A percentile compares a stretch with the other conserved stretches of the same genome.
Conservation (phyloP, 2,329 filamentous ascomycete species). For the Botrytis medusae region DNA sequence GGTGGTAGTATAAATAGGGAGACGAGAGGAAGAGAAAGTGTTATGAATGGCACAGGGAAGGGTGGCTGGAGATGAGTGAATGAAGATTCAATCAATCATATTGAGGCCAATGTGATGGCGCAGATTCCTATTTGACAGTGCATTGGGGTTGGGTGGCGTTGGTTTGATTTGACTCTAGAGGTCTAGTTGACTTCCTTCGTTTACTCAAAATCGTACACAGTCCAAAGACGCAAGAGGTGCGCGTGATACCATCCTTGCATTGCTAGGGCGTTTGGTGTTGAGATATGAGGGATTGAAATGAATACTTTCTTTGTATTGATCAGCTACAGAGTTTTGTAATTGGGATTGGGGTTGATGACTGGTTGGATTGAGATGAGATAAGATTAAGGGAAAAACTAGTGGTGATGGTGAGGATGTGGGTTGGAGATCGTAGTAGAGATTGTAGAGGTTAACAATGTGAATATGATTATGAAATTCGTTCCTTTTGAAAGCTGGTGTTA, state of each 20-base stretch:
- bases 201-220: background rate
- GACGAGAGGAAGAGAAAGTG: conserved; percentile 37
- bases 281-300: background rate
- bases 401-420: background rate
- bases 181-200: background rate
- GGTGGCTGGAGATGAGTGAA: conserved; percentile 36
- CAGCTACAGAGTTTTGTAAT: background rate
- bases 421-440: background rate
- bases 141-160: background rate
- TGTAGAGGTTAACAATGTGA: background rate
- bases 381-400: background rate
- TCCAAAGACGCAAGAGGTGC: background rate
- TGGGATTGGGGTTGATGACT: background rate
- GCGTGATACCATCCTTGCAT: background rate
- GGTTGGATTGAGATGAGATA: background rate
- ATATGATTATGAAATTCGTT: background rate
- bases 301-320: background rate
- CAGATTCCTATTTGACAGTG: background rate
- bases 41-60: conserved; percentile 35
- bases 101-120: background rate
- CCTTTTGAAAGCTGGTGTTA: background rate
- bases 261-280: background rate
- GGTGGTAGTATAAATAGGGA: conserved; percentile 30
- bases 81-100: background rate
- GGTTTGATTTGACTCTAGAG: background rate